A percentile compares a stretch with the other conserved stretches of the same genome.
phyloP scores from a whole-genome alignment of 768 basidiomycete genomes.

The Podaxis sp. region DNA sequence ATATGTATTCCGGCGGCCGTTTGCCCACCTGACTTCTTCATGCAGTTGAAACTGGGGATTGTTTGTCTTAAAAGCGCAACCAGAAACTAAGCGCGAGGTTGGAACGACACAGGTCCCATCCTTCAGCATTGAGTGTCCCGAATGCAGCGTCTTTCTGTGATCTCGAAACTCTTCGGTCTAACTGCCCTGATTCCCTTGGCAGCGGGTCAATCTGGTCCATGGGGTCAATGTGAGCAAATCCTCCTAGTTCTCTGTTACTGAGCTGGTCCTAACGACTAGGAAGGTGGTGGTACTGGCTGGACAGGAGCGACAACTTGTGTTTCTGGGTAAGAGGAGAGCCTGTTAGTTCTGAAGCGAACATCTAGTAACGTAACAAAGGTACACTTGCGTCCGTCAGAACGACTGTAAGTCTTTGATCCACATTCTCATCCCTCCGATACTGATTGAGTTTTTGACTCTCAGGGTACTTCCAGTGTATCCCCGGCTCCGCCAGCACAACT shows the following conservation, averaged over 20 bases:
- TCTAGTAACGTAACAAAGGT: background rate
- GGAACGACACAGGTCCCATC: background rate
- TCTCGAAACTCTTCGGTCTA: constrained; percentile 14
- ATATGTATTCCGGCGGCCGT: background rate
- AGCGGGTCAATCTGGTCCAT: constrained; percentile 21
- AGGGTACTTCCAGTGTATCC: constrained; percentile 44
- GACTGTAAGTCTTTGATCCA: constrained; percentile 26
- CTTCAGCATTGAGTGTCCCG: background rate
- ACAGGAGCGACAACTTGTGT: constrained; percentile 42
- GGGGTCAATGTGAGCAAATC: constrained; percentile 24
- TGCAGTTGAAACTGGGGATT: background rate
- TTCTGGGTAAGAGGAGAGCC: constrained; percentile 29
- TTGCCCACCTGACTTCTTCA: background rate
- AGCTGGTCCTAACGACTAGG: background rate
- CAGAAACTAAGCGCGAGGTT: background rate
- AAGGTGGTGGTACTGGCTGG: constrained; percentile 35
- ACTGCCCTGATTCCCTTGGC: constrained; percentile 18
- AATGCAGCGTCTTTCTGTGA: constrained; percentile 18
- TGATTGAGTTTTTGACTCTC: background rate
- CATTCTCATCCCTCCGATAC: background rate
- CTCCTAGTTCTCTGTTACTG: background rate
- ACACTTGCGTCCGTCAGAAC: constrained; percentile 26
- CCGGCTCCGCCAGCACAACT: constrained; percentile 20
- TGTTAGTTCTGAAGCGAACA: background rate
- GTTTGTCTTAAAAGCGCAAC: background rate